Percentiles rank a stretch among this genome's conserved stretches.
Conservation (phyloP, 495 filamentous ascomycete species). For the Lepraria neglecta region DNA sequence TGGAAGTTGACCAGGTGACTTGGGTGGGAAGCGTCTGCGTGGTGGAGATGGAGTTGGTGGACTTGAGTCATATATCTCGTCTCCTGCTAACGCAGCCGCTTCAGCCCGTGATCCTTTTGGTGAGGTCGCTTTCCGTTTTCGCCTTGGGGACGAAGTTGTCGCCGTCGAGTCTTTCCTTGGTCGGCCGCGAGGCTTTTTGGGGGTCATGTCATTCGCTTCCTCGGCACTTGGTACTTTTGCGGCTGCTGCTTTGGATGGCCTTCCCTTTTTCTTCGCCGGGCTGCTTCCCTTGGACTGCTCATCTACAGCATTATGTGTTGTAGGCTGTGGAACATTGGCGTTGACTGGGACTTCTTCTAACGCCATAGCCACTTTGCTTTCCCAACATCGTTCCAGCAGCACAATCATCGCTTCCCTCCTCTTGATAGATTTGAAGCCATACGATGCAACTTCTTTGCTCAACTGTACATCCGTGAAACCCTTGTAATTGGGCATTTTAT, state of each 20-base stretch:
- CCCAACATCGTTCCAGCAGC: slow-evolving; percentile 68
- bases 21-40: neutral
- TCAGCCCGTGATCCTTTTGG: slow-evolving; percentile 2
- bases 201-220: neutral
- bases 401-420: slow-evolving; percentile 64
- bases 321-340: slow-evolving; percentile 5
- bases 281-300: slow-evolving; percentile 33
- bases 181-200: slow-evolving; percentile 38
- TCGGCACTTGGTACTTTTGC: neutral
- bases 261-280: slow-evolving; percentile 21
- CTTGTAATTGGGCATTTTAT: slow-evolving; percentile 54
- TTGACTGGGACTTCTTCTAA: slow-evolving; percentile 20
- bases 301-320: slow-evolving; percentile 5
- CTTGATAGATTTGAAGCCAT: slow-evolving; percentile 71
- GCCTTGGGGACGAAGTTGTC: slow-evolving; percentile 16
- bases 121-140: slow-evolving; percentile 12
- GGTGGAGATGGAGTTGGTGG: slow-evolving; percentile 17
- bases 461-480: slow-evolving; percentile 59
- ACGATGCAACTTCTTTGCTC: slow-evolving; percentile 53
- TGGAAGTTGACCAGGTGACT: slow-evolving; percentile 11
- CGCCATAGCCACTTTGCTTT: slow-evolving; percentile 36
- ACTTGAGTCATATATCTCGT: slow-evolving; percentile 23
- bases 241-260: slow-evolving; percentile 17
- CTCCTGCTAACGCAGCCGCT: slow-evolving; percentile 24
- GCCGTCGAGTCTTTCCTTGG: slow-evolving; percentile 35